Conservation (phyloP, 169 alveolate genomes). For the Theileria parva region DNA sequence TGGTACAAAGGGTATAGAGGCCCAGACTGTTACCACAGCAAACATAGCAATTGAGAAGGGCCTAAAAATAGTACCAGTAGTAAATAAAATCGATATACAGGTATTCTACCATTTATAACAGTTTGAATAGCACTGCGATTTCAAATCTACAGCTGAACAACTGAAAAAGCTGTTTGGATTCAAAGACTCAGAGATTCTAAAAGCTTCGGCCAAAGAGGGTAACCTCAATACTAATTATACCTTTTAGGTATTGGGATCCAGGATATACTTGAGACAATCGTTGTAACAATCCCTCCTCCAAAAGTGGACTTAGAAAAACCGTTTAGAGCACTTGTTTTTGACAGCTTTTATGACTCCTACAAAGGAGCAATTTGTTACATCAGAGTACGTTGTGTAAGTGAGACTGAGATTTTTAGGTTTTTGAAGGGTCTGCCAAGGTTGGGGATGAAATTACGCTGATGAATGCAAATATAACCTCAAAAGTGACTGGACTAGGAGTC, state of each 20-base stretch:
- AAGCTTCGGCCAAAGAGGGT: conserved; percentile 89
- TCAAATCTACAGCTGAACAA: conserved; percentile 63
- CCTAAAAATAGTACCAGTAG: conserved; percentile 89
- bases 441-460: conserved; percentile 68
- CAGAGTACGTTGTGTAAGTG: conserved; percentile 47
- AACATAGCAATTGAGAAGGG: conserved; percentile 83
- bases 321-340: conserved; percentile 87
- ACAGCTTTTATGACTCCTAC: conserved; percentile 86
- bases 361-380: conserved; percentile 88
- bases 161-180: conserved; percentile 63
- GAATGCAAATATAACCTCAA: conserved; percentile 53
- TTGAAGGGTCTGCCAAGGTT: conserved; percentile 70
- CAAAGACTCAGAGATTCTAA: conserved; percentile 79
- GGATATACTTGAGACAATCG: conserved; percentile 79
- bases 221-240: not conserved
- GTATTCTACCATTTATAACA: conserved; percentile 3
- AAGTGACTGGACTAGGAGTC: conserved; percentile 73
- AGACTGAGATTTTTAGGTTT: conserved; percentile 24
- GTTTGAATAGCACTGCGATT: conserved; percentile 52
- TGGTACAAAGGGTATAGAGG: conserved; percentile 91
- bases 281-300: conserved; percentile 85
- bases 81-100: conserved; percentile 89
- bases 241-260: conserved; percentile 68
- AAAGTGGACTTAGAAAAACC: conserved; percentile 66
- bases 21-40: conserved; percentile 90